Conservation (phyloP, 2,329 filamentous ascomycete genomes). For the Alternaria triticimaculans region DNA sequence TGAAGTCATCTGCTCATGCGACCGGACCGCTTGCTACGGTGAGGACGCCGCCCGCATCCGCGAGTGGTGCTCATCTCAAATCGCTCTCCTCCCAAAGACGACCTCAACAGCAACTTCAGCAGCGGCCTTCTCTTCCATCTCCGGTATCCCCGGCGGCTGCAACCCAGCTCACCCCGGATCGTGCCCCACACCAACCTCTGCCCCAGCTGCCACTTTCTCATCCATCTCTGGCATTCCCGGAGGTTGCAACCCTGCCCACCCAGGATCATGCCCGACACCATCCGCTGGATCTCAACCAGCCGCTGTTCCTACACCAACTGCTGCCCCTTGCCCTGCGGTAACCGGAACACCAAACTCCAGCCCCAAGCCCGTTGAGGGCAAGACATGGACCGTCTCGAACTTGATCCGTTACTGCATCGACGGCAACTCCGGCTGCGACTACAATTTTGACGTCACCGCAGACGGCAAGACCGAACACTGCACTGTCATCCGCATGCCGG, state of each 20-base stretch:
- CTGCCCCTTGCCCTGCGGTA: neutral
- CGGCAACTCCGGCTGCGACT: conserved; percentile 23
- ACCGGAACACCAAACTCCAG: conserved; percentile 4
- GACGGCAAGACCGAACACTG: conserved; percentile 19
- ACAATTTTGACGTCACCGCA: conserved; percentile 21
- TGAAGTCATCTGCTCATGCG: conserved; percentile 17
- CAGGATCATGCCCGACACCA: conserved; percentile 3
- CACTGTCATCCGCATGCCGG: conserved; percentile 22
- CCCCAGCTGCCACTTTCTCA: neutral
- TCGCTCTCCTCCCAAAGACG: conserved; percentile 8
- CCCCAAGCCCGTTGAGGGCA: conserved; percentile 13
- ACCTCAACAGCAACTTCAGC: conserved; percentile 5
- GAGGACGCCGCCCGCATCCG: conserved; percentile 16
- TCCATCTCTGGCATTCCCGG: neutral
- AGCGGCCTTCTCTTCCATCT: neutral
- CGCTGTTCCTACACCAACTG: conserved; percentile 1
- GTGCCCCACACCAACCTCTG: neutral
- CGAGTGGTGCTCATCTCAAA: conserved; percentile 17
- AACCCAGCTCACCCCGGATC: conserved; percentile 2
- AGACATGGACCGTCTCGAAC: conserved; percentile 19
- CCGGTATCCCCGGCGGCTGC: conserved; percentile 8
- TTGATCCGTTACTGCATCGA: conserved; percentile 20
- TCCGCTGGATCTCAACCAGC: neutral
- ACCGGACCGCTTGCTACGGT: conserved; percentile 10
- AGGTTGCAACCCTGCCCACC: conserved; percentile 4